Conservation (phyloP, 306 rosid species). For the Rosa chinensis region DNA sequence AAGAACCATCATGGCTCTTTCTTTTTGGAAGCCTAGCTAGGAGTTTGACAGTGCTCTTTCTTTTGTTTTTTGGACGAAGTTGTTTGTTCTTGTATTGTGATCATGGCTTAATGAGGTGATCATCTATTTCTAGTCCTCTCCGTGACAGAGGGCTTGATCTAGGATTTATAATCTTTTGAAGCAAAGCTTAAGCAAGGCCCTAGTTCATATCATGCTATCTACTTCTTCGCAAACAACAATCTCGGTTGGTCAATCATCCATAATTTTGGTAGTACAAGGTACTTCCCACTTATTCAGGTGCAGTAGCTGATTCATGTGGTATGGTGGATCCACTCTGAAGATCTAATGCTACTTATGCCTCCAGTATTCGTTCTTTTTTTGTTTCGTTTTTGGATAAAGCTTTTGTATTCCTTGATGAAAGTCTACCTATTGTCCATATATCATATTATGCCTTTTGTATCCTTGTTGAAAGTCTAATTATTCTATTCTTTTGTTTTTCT, state of each 20-base stretch:
- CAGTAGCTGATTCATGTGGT: neutral
- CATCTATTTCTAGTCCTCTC: neutral
- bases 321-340: neutral
- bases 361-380: neutral
- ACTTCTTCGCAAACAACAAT: neutral
- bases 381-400: neutral
- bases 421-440: neutral
- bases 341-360: neutral
- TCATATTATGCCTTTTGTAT: neutral
- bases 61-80: neutral
- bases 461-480: neutral
- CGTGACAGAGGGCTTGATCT: neutral
- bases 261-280: neutral
- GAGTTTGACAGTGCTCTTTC: neutral
- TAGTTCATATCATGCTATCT: neutral
- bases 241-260: neutral
- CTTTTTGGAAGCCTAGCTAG: conserved; percentile 33
- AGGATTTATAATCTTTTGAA: neutral
- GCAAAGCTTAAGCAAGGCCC: neutral
- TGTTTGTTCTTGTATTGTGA: neutral
- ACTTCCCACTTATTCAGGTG: neutral
- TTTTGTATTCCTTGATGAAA: neutral
- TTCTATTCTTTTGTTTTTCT: neutral
- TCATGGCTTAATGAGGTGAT: neutral
- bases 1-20: conserved; percentile 11